Percentiles rank a stretch among this genome's conserved stretches.
phyloP scores from a whole-genome alignment of 1,284 basidiomycete species.

The Pascua guehoae region DNA sequence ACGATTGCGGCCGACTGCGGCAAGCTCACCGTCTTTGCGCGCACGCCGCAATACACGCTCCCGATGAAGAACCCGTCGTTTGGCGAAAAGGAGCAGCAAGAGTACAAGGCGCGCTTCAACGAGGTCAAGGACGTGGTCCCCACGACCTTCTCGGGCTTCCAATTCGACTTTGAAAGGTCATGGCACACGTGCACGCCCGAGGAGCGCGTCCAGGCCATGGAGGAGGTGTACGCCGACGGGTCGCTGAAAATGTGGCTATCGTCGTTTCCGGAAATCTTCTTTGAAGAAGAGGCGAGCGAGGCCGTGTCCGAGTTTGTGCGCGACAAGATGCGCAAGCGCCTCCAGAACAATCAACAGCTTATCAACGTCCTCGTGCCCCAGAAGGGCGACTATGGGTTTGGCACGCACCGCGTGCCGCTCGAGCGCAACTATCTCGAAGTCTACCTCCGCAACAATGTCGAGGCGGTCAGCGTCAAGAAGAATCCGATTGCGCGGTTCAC shows the following conservation, averaged over 20 bases:
- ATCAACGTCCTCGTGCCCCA: conserved; percentile 6
- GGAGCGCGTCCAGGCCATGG: conserved; percentile 6
- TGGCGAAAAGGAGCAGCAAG: background rate
- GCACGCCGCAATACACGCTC: conserved; percentile 14
- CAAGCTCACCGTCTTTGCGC: conserved; percentile 13
- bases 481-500: conserved; percentile 12
- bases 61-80: conserved; percentile 15
- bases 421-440: conserved; percentile 12
- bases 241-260: conserved; percentile 17
- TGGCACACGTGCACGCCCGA: conserved; percentile 1
- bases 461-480: conserved; percentile 8
- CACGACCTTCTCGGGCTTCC: conserved; percentile 8
- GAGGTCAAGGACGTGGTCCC: conserved; percentile 1
- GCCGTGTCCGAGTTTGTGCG: conserved; percentile 8
- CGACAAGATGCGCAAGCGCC: conserved; percentile 7
- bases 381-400: conserved; percentile 9
- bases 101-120: conserved; percentile 6
- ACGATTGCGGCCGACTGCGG: conserved; percentile 2
- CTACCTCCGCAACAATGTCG: conserved; percentile 11
- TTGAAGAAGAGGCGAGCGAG: conserved; percentile 4
- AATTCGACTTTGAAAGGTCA: conserved; percentile 5
- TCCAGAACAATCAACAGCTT: conserved; percentile 13
- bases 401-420: conserved; percentile 17
- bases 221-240: conserved; percentile 9
- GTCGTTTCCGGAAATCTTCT: conserved; percentile 13